Base-by-base conservation (phyloP, 768 basidiomycete genomes). In the Auriscalpium orientale region DNA sequence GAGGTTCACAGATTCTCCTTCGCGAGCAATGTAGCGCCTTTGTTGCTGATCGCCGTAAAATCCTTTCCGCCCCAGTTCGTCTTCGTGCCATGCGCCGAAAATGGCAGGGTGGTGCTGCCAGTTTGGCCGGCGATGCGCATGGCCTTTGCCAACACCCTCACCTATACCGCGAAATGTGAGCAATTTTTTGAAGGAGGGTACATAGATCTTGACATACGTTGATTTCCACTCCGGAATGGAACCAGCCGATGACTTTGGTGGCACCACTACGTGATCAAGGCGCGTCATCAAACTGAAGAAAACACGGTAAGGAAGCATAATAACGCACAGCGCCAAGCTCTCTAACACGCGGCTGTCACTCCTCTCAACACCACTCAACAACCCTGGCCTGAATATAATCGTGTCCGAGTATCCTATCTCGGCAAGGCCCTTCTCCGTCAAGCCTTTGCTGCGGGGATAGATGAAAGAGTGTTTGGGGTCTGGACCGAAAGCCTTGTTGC, bases 391-490 rank as follows among this genome's bases (percentile, higher is more conserved):
- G 67, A 90, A 84, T 47, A 89, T 65, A 57, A 91, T 81, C 1
- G 82, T 82, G 53, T 91, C 87, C 12, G 71, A 64, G 66, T 91
- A 91, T 10, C 86, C 88, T 6, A 91, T 69, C 4, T 68, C 69
- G 0, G 87, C 84, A 18, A 92, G 73, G 0, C 71, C 85, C 46
- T 78, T 71, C 66, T 91, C 90, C 0, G 90, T 91, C 35, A 82
- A 69, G 15, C 87, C 89, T 68, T 91, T 90, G 62, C 80, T 83
- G 79, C 64, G 79, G 1, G 70, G 21, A 56, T 89, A 88, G 15
- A 87, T 67, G 61, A 83, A 75, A 0, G 53, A 58, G 5, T 84
- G 80, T 1, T 68, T 70, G 0, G 80, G 55, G 63, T 80, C 68
- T 22, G 53, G 18, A 28, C 22, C 22, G 22, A 28, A 28, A 2